Evolutionary conservation across 2,329 filamentous ascomycete genomes (phyloP).

Genomic region (Claviceps sp.): DNA sequence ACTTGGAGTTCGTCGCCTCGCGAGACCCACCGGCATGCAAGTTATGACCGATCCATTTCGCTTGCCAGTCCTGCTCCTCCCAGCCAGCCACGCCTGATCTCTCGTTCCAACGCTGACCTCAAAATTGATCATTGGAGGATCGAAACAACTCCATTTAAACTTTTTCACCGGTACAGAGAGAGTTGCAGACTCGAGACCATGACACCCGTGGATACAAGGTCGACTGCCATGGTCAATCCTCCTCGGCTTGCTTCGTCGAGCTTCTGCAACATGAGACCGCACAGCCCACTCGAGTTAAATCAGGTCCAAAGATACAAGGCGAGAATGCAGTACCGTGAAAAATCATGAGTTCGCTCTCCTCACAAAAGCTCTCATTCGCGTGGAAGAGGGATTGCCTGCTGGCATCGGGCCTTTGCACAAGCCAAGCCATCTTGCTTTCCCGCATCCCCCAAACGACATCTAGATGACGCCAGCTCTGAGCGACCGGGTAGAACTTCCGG

Average conservation of each 20-base stretch:
- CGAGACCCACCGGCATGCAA: neutral
- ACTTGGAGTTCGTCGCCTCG: neutral
- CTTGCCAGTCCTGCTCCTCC: neutral
- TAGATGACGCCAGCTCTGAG: constrained; percentile 2
- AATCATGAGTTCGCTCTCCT: neutral
- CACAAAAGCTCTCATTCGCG: neutral
- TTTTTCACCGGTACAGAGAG: neutral
- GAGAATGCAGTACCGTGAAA: neutral
- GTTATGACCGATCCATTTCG: neutral
- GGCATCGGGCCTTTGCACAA: constrained; percentile 7
- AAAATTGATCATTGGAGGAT: neutral
- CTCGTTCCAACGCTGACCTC: neutral
- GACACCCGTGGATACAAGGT: too few species aligned
- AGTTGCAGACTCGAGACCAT: neutral
- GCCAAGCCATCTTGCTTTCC: constrained; percentile 4
- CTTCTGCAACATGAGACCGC: neutral
- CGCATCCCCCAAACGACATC: constrained; percentile 1
- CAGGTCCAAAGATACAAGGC: neutral
- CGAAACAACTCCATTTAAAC: neutral
- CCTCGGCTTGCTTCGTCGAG: neutral
- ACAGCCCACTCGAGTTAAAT: neutral
- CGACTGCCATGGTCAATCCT: neutral
- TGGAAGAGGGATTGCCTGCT: neutral
- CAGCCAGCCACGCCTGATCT: neutral
- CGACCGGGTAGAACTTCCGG: constrained; percentile 3